Conservation (phyloP, 106 monocot species). For the Dendrobium huoshanense region DNA sequence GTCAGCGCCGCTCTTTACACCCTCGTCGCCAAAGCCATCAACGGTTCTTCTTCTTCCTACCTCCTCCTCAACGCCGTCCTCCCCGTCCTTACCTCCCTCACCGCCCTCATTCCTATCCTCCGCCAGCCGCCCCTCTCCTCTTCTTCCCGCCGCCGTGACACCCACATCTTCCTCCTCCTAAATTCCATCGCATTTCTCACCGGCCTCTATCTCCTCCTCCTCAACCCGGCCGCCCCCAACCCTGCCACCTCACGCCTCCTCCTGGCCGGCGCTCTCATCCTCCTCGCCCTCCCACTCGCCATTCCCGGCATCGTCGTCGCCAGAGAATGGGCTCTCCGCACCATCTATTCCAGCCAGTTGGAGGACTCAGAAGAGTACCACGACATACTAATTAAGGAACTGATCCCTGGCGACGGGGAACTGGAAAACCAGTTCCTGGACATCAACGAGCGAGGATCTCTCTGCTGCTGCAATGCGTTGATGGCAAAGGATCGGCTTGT, state of each 20-base stretch:
- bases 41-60: conserved; percentile 18
- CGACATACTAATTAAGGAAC: conserved; percentile 20
- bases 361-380: neutral
- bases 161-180: conserved; percentile 57
- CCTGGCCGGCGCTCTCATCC: conserved; percentile 43
- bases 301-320: conserved; percentile 44
- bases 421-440: neutral
- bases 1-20: conserved; percentile 75
- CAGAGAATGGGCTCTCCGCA: conserved; percentile 24
- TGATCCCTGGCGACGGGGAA: conserved; percentile 11
- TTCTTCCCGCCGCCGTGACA: conserved; percentile 15
- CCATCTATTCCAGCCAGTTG: conserved; percentile 19
- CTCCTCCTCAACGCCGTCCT: conserved; percentile 72
- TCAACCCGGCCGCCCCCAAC: conserved; percentile 35
- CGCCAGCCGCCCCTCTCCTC: conserved; percentile 15
- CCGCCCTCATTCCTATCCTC: conserved; percentile 53
- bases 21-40: conserved; percentile 43
- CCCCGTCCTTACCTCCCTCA: conserved; percentile 46
- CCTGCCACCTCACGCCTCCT: conserved; percentile 22
- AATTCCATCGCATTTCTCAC: conserved; percentile 64
- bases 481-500: conserved; percentile 24
- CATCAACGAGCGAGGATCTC: neutral
- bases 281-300: conserved; percentile 58
- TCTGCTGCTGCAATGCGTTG: conserved; percentile 5
- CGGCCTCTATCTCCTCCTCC: conserved; percentile 68